These are phyloP conservation scores for Benincasa hispida DNA, from an alignment of 306 rosid species.

Conservation along the genomic window DNA sequence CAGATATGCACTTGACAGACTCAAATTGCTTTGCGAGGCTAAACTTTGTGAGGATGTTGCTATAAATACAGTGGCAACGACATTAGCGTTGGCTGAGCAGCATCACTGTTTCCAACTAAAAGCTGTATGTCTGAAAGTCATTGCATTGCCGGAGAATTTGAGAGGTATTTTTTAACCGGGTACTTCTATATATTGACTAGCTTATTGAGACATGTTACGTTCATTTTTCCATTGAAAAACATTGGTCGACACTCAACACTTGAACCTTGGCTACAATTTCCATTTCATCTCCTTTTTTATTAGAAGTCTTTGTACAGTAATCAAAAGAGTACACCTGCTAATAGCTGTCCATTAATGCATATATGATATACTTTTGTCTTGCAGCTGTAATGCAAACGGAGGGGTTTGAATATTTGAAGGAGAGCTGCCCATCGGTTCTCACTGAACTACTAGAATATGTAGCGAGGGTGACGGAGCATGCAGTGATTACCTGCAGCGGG, in stretches of 20 bases:
- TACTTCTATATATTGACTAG: neutral
- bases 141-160: conserved; percentile 8
- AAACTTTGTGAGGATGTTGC: conserved; percentile 12
- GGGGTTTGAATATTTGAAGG: conserved; percentile 66
- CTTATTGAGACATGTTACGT: neutral
- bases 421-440: conserved; percentile 76
- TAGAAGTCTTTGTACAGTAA: neutral
- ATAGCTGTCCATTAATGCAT: neutral
- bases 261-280: neutral
- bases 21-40: conserved; percentile 8
- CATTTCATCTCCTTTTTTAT: neutral
- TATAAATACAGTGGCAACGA: conserved; percentile 8
- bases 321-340: neutral
- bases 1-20: conserved; percentile 6
- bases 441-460: conserved; percentile 71
- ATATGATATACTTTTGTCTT: neutral
- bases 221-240: neutral
- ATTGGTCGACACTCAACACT: too few species aligned
- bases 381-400: conserved; percentile 87
- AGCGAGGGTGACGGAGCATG: conserved; percentile 70
- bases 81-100: conserved; percentile 8
- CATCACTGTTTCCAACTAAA: conserved; percentile 9
- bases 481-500: conserved; percentile 32
- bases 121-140: conserved; percentile 5
- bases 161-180: neutral